Evolutionary conservation across 1,139 yeast genomes (phyloP), one percentile per base, ranked within the genome.

Genomic region (Geotrichum candidum): DNA sequence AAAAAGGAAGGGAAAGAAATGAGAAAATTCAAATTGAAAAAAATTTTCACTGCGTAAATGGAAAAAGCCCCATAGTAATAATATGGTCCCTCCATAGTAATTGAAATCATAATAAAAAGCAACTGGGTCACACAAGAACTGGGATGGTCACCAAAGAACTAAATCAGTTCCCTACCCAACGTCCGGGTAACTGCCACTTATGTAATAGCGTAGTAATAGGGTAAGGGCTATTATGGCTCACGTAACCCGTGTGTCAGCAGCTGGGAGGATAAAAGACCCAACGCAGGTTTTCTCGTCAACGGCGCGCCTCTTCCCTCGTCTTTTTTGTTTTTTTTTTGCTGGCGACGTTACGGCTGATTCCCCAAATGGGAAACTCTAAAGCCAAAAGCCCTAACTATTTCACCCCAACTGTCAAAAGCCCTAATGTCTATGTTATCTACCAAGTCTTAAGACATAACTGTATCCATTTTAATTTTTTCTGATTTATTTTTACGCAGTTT

Each of bases 1-100:
- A 48, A 53, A 35, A 46, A 53, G 23, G 29, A 45, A 57, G 56
- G 29, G 60, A 46, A 51, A 52, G 52, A 46, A 25, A 11, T n/a
- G 33, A 51, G 31, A 27, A 50, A 56, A 56, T 29, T 29, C 48
- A 27, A 27, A 27, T 27, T 27, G 11, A 51, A 23, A 29, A 38
- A 51, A 48, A 51, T 57, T 57, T 51, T 45, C 54, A 51, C 18
- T 33, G 35, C 22, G 22, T 22, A 57, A 29, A 50, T 5, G 10
- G 10, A 35, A 35, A 35, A 35, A 15, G 13, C 13, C 41, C 41
- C 41, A 35, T 35, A 35, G 41, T 35, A 5, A 15, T 5, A 10
- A 35, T 35, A 33, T 7, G 7, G 11, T 33, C 11, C 11, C 13
- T 6, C n/a, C 13, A 35, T 35, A 35, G n/a, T 35, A 35, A 35